Evolutionary conservation across 768 basidiomycete species (phyloP).

Genomic region (Serendipita indica): DNA sequence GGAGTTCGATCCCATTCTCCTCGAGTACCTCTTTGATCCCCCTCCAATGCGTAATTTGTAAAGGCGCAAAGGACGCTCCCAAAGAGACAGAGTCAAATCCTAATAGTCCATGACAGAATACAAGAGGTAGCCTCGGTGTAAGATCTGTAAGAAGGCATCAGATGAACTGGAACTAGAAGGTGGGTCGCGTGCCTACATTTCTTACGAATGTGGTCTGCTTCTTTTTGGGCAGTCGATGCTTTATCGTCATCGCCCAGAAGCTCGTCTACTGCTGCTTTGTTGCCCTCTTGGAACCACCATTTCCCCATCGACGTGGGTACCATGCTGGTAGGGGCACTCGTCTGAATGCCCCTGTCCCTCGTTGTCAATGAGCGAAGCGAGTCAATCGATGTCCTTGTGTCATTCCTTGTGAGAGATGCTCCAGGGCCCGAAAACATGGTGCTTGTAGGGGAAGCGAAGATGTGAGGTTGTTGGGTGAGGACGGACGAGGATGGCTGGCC

Average conservation of each 20-base stretch:
- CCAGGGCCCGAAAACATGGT: not conserved
- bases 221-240: constrained; percentile 32
- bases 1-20: constrained; percentile 73
- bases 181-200: constrained; percentile 43
- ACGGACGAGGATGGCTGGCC: constrained; percentile 20
- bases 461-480: constrained; percentile 23
- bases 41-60: constrained; percentile 91
- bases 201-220: constrained; percentile 31
- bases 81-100: constrained; percentile 80
- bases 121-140: constrained; percentile 67
- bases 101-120: constrained; percentile 91
- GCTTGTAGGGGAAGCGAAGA: not conserved
- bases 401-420: not conserved
- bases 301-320: constrained; percentile 12
- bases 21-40: constrained; percentile 90
- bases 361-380: constrained; percentile 36
- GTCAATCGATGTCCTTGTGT: constrained; percentile 38
- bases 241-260: constrained; percentile 41
- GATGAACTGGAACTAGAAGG: not conserved
- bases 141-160: constrained; percentile 35
- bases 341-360: constrained; percentile 22
- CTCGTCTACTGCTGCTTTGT: constrained; percentile 30
- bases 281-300: constrained; percentile 40
- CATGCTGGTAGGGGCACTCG: not conserved
- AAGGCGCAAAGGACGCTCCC: constrained; percentile 55